Evolutionary conservation across 2,329 filamentous ascomycete species (phyloP).

Genomic region (Fusarium sp.): DNA sequence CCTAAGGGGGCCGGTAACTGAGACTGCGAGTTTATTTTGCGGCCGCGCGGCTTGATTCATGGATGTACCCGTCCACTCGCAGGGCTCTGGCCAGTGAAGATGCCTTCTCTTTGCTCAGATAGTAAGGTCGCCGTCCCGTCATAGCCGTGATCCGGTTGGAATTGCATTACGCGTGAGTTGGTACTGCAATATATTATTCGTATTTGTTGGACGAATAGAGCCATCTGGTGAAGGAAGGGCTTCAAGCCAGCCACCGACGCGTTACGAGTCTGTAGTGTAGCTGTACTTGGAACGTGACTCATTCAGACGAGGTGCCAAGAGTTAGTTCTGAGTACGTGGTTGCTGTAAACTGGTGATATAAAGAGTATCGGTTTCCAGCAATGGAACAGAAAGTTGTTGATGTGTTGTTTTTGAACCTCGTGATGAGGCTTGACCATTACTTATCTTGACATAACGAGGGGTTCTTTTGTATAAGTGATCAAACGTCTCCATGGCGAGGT

Average conservation of each 20-base stretch:
- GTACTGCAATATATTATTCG: slow-evolving; percentile 33
- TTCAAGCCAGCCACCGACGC: slow-evolving; percentile 33
- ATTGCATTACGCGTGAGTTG: slow-evolving; percentile 13
- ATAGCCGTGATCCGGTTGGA: slow-evolving; percentile 33
- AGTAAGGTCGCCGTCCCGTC: slow-evolving; percentile 33
- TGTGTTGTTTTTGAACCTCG: not conserved
- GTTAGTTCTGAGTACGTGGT: not conserved
- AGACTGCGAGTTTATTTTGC: slow-evolving; percentile 43
- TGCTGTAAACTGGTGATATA: not conserved
- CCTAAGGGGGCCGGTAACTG: slow-evolving; percentile 28
- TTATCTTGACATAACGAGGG: slow-evolving; percentile 1
- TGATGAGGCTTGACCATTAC: slow-evolving; percentile 1
- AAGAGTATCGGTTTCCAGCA: not conserved
- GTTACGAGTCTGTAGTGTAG: slow-evolving; percentile 20
- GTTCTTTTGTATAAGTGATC: slow-evolving; percentile 14
- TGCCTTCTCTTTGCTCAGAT: slow-evolving; percentile 37
- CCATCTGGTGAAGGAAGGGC: slow-evolving; percentile 16
- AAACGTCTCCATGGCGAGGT: not conserved
- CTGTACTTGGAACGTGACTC: slow-evolving; percentile 14
- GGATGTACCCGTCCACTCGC: slow-evolving; percentile 35
- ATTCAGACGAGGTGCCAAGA: slow-evolving; percentile 3
- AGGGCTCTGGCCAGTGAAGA: slow-evolving; percentile 35
- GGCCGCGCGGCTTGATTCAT: slow-evolving; percentile 42
- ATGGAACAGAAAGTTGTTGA: not conserved
- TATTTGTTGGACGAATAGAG: slow-evolving; percentile 13